Percentiles rank a stretch among this genome's conserved stretches.
phyloP scores from a whole-genome alignment of 1,284 basidiomycete species.

The Ceratorhiza oryzae-sativae region DNA sequence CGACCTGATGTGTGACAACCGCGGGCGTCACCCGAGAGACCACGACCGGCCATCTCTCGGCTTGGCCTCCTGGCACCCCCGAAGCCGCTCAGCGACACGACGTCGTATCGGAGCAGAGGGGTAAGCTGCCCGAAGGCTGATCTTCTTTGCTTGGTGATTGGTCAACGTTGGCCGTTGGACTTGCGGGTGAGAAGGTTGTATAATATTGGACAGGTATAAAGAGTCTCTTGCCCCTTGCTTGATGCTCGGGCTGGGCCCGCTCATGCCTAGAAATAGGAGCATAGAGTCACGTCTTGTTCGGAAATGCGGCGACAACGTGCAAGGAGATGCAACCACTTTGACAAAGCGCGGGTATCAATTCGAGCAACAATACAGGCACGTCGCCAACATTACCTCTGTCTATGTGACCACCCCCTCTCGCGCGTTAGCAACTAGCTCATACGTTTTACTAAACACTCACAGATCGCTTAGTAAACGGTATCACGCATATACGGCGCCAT shows the following conservation, averaged over 20 bases:
- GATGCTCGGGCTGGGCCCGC: slow-evolving; percentile 2
- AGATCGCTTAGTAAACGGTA: background rate
- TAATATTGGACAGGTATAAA: background rate
- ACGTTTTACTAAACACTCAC: background rate
- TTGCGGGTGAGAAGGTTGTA: background rate
- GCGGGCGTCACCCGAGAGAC: slow-evolving; percentile 1
- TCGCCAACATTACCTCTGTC: background rate
- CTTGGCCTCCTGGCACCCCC: slow-evolving; percentile 17
- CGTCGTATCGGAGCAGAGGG: background rate
- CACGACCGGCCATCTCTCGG: slow-evolving; percentile 18
- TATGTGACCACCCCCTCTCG: background rate
- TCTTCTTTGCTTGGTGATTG: background rate
- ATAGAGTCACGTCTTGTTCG: background rate
- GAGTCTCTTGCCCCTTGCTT: background rate
- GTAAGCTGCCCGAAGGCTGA: background rate
- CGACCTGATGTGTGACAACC: background rate
- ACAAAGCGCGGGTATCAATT: background rate
- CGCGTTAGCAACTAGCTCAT: background rate
- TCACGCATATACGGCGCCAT: background rate
- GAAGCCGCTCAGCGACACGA: background rate
- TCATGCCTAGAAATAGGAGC: background rate
- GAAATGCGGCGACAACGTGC: background rate
- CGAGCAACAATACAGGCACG: background rate
- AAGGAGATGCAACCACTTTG: background rate
- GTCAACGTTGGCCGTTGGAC: background rate